These are phyloP conservation scores for Myriangium duriaei DNA, from an alignment of 2,329 filamentous ascomycete species.

Conservation along the genomic window DNA sequence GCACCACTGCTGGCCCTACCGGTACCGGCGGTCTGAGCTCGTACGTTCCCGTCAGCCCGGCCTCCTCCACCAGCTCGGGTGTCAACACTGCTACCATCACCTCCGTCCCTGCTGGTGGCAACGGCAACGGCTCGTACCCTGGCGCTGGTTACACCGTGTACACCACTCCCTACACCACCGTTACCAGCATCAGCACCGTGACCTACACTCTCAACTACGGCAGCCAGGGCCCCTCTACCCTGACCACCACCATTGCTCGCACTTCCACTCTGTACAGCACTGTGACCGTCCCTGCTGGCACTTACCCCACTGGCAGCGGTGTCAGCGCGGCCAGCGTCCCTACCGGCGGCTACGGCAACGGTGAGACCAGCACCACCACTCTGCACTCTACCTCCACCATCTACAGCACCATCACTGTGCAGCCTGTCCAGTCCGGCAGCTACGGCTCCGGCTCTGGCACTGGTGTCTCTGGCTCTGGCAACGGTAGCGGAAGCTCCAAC, in stretches of 20 bases:
- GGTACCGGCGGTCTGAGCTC: slow-evolving; percentile 10
- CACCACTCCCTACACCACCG: slow-evolving; percentile 5
- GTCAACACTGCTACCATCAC: slow-evolving; percentile 9
- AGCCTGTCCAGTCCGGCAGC: slow-evolving; percentile 15
- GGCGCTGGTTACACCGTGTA: slow-evolving; percentile 11
- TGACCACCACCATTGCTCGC: slow-evolving; percentile 22
- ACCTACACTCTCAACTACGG: slow-evolving; percentile 9
- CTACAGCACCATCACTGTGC: slow-evolving; percentile 24
- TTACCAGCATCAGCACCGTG: slow-evolving; percentile 11
- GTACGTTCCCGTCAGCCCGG: slow-evolving; percentile 1
- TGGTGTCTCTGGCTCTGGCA: slow-evolving; percentile 11
- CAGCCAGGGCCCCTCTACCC: slow-evolving; percentile 13
- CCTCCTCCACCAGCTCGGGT: slow-evolving; percentile 9
- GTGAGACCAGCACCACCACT: slow-evolving; percentile 15
- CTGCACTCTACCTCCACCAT: slow-evolving; percentile 21
- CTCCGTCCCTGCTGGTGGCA: slow-evolving; percentile 13
- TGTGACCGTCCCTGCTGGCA: slow-evolving; percentile 10
- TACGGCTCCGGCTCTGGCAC: slow-evolving; percentile 11
- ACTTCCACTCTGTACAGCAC: slow-evolving; percentile 21
- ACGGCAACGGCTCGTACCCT: slow-evolving; percentile 12
- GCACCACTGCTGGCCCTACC: slow-evolving; percentile 7
- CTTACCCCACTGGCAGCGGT: slow-evolving; percentile 4
- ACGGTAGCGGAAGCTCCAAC: slow-evolving; percentile 15
- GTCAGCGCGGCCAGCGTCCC: too few species aligned
- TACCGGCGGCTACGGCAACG: slow-evolving; percentile 6